Conservation (phyloP, 2,329 filamentous ascomycete species). For the Lithohypha guttulata region DNA sequence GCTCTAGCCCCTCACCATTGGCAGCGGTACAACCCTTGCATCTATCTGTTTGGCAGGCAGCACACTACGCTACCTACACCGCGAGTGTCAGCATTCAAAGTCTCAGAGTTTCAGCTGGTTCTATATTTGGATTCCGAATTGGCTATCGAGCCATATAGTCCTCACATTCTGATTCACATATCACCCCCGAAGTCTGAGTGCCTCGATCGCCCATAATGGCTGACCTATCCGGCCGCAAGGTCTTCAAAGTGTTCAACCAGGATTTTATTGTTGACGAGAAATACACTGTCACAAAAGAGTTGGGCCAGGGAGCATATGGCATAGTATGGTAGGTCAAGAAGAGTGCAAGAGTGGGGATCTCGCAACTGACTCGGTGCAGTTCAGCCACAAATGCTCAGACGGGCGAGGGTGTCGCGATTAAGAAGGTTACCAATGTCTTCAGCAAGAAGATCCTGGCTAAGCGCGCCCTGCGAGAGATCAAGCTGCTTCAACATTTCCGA, state of each 20-base stretch:
- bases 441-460: constrained; percentile 99
- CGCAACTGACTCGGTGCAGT: too few relatives aligned
- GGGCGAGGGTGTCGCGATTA: constrained; percentile 91
- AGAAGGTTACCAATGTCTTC: constrained; percentile 99
- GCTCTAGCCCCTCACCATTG: background rate
- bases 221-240: constrained; percentile 63
- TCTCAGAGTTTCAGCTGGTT: background rate
- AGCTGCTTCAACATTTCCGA: constrained; percentile 94
- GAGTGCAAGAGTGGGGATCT: too few relatives aligned
- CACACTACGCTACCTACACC: background rate
- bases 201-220: constrained; percentile 39
- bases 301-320: constrained; percentile 95
- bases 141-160: too few relatives aligned
- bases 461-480: constrained; percentile 94
- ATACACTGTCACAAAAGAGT: constrained; percentile 97
- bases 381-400: constrained; percentile 86
- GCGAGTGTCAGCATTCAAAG: constrained; percentile 4
- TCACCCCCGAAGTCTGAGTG: too few relatives aligned
- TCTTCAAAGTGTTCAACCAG: constrained; percentile 99
- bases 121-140: too few relatives aligned
- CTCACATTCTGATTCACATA: too few relatives aligned
- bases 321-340: constrained; percentile 82
- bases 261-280: constrained; percentile 97
- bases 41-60: background rate
- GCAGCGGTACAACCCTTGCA: too few relatives aligned